Evolutionary conservation across 768 basidiomycete species (phyloP).

Genomic region (Hysterangium stoloniferum): DNA sequence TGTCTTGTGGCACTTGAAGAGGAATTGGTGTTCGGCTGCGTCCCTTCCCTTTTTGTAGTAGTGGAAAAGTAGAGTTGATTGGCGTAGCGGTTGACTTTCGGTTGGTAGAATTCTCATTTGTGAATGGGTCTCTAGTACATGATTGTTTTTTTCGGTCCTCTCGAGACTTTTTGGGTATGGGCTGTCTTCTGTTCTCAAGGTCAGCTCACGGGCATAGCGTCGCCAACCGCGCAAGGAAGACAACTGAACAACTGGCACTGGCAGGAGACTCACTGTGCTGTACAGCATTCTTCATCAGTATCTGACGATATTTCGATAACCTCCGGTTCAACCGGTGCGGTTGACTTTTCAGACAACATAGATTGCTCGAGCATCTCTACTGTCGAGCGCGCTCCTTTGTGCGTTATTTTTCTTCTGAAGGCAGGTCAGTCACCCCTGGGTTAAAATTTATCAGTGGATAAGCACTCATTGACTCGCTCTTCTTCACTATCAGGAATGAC

Average conservation of each 20-base stretch:
- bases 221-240: too few relatives aligned
- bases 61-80: slow-evolving; percentile 20
- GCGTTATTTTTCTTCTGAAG: neutral
- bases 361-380: slow-evolving; percentile 3
- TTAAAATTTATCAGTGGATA: neutral
- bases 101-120: slow-evolving; percentile 31
- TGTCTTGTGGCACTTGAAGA: neutral
- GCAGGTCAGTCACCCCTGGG: neutral
- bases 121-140: slow-evolving; percentile 21
- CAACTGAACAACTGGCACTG: neutral
- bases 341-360: neutral
- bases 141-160: slow-evolving; percentile 4
- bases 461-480: slow-evolving; percentile 30
- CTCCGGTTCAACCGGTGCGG: neutral
- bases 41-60: slow-evolving; percentile 12
- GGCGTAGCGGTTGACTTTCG: slow-evolving; percentile 19
- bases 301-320: slow-evolving; percentile 25
- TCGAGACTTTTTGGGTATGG: neutral
- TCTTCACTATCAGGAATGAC: slow-evolving; percentile 45
- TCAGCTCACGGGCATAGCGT: too few relatives aligned
- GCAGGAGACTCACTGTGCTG: neutral
- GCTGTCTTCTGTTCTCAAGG: neutral
- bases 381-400: neutral
- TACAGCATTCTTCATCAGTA: slow-evolving; percentile 29
- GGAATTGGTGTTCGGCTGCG: neutral